Evolutionary conservation across 768 basidiomycete genomes (phyloP).

Genomic region (Amanita rubescens): DNA sequence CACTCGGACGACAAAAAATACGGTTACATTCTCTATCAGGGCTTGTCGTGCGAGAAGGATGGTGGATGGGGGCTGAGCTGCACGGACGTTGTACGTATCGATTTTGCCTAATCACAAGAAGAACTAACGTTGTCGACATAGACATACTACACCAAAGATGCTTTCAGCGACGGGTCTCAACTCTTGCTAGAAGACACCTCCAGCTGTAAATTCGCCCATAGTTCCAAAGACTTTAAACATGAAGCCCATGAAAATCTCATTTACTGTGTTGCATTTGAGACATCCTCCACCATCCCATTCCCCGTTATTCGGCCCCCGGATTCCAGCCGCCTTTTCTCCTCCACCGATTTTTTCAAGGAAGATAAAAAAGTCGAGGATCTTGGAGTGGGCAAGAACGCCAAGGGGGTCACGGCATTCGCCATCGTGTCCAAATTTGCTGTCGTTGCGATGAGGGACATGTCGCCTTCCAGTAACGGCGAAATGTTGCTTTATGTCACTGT

Average conservation of each 20-base stretch:
- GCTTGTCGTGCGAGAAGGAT: slow-evolving; percentile 45
- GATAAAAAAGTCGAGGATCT: slow-evolving; percentile 72
- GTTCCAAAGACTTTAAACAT: slow-evolving; percentile 75
- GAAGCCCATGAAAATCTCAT: slow-evolving; percentile 68
- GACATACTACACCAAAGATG: slow-evolving; percentile 87
- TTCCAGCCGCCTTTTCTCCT: slow-evolving; percentile 72
- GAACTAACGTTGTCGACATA: slow-evolving; percentile 23
- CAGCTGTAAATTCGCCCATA: slow-evolving; percentile 85
- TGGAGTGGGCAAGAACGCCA: slow-evolving; percentile 77
- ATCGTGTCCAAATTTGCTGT: slow-evolving; percentile 91
- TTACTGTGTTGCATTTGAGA: slow-evolving; percentile 87
- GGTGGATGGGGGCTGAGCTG: slow-evolving; percentile 52
- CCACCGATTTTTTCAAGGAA: slow-evolving; percentile 73
- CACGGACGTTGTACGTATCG: slow-evolving; percentile 58
- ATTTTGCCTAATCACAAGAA: neutral
- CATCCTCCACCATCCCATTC: slow-evolving; percentile 26
- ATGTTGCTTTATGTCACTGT: slow-evolving; percentile 84
- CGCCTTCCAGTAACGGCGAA: slow-evolving; percentile 48
- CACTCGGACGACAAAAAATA: slow-evolving; percentile 70
- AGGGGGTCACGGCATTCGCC: slow-evolving; percentile 88
- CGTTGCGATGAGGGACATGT: slow-evolving; percentile 74
- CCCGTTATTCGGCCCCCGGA: slow-evolving; percentile 44
- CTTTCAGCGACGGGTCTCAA: slow-evolving; percentile 56
- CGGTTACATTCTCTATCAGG: slow-evolving; percentile 76
- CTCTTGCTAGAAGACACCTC: slow-evolving; percentile 64